phyloP scores from a whole-genome alignment of 805 yeast genomes.

The Schizosaccharomyces japonicus region DNA sequence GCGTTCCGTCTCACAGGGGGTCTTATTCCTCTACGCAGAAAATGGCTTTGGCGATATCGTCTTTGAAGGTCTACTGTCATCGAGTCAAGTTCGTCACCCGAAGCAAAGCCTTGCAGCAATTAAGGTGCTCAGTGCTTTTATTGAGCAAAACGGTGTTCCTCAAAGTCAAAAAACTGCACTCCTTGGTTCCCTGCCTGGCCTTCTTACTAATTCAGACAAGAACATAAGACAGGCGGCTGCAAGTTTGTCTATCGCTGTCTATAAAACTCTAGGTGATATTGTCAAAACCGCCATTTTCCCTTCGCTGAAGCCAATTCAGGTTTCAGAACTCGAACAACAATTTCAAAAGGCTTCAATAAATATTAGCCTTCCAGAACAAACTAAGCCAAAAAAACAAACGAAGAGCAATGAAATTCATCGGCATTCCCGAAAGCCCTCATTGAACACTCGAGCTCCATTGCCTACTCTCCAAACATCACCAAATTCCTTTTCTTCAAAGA shows the following conservation, averaged over 20 bases:
- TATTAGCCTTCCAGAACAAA: constrained; percentile 7
- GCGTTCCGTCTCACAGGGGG: constrained; percentile 37
- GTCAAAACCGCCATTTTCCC: constrained; percentile 37
- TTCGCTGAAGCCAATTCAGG: constrained; percentile 73
- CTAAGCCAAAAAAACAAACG: constrained; percentile 11
- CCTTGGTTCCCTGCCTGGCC: constrained; percentile 33
- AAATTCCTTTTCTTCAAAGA: neutral
- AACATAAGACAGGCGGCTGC: constrained; percentile 65
- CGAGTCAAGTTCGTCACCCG: constrained; percentile 28
- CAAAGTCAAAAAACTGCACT: constrained; percentile 34
- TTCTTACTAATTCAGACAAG: constrained; percentile 68
- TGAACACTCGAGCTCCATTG: constrained; percentile 22
- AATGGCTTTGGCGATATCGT: constrained; percentile 38
- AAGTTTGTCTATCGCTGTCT: constrained; percentile 39
- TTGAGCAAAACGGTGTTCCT: constrained; percentile 37
- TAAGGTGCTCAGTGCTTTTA: constrained; percentile 31
- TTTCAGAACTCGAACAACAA: constrained; percentile 50
- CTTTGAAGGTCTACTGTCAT: constrained; percentile 23
- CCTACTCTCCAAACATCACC: neutral
- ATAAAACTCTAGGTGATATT: constrained; percentile 47
- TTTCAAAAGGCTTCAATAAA: constrained; percentile 32
- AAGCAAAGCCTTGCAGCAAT: constrained; percentile 51
- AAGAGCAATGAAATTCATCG: constrained; percentile 7
- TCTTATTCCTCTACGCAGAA: constrained; percentile 35
- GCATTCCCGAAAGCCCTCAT: constrained; percentile 13